These are phyloP conservation scores for Dactylellina parvicollis DNA, from an alignment of 2,329 filamentous ascomycete species.

Conservation along the genomic window DNA sequence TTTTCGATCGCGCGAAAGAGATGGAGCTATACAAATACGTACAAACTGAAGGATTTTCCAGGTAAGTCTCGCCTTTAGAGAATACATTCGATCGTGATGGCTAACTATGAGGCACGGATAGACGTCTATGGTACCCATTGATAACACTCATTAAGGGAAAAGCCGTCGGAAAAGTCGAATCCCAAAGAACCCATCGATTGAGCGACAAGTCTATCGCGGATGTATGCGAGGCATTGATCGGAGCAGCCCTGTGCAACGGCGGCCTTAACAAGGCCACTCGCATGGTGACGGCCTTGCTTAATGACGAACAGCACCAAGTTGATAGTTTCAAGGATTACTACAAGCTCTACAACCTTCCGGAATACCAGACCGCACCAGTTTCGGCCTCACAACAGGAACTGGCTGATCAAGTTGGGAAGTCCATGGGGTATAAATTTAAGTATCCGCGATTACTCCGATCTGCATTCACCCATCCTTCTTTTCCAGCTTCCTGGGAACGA, in stretches of 20 bases:
- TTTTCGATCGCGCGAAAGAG: constrained; percentile 79
- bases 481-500: constrained; percentile 76
- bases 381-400: constrained; percentile 76
- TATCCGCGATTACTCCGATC: constrained; percentile 80
- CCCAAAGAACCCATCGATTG: constrained; percentile 70
- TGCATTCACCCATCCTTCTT: constrained; percentile 88
- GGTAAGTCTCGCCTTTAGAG: constrained; percentile 59
- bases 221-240: constrained; percentile 93
- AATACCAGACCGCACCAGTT: constrained; percentile 72
- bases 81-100: not conserved
- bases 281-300: constrained; percentile 68
- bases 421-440: constrained; percentile 72
- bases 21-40: constrained; percentile 77
- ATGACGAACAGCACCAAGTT: constrained; percentile 65
- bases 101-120: constrained; percentile 9
- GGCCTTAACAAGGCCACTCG: constrained; percentile 71
- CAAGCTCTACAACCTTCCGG: constrained; percentile 72
- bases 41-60: constrained; percentile 81
- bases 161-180: constrained; percentile 63
- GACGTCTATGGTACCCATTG: constrained; percentile 85
- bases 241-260: constrained; percentile 75
- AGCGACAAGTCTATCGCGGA: constrained; percentile 92
- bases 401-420: constrained; percentile 70
- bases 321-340: constrained; percentile 77
- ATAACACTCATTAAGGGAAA: constrained; percentile 80